Evolutionary conservation across 2,329 filamentous ascomycete species (phyloP).

Genomic region (Exophiala viscosa): DNA sequence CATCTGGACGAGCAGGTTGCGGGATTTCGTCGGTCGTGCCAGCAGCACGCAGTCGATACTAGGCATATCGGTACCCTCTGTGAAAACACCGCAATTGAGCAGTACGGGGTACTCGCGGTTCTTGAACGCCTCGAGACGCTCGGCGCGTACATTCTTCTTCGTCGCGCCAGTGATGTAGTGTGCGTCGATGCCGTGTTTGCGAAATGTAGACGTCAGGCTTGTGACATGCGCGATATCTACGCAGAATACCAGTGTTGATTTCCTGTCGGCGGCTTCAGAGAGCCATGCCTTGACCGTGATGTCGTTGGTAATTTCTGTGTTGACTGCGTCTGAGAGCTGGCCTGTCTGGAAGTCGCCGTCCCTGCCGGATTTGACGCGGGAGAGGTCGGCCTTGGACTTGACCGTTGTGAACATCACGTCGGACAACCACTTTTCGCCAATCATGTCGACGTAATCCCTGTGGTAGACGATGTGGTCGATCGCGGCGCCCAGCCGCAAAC

Average conservation of each 20-base stretch:
- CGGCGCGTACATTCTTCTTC: constrained; percentile 61
- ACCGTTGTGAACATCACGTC: constrained; percentile 95
- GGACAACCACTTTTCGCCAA: constrained; percentile 86
- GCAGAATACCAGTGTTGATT: constrained; percentile 90
- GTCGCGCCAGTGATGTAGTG: constrained; percentile 84
- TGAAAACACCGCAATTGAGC: constrained; percentile 93
- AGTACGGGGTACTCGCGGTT: constrained; percentile 76
- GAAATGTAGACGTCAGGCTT: constrained; percentile 71
- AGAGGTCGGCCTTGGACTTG: constrained; percentile 74
- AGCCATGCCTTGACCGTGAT: constrained; percentile 84
- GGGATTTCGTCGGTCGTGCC: constrained; percentile 81
- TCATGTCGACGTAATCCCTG: constrained; percentile 76
- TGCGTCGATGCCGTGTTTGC: constrained; percentile 73
- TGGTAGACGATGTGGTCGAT: constrained; percentile 97
- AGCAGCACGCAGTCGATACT: constrained; percentile 93
- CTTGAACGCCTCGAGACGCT: constrained; percentile 72
- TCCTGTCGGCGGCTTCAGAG: constrained; percentile 65
- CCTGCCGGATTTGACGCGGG: constrained; percentile 59
- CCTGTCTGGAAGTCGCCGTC: constrained; percentile 75
- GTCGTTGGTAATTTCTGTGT: constrained; percentile 75
- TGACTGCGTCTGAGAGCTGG: constrained; percentile 78
- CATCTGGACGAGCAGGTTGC: constrained; percentile 96
- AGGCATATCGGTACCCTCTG: constrained; percentile 95
- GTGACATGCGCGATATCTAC: constrained; percentile 82
- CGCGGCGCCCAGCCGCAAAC: constrained; percentile 72